Base-by-base conservation (phyloP, 1,284 basidiomycete genomes). In the Apiotrichum gamsii region DNA sequence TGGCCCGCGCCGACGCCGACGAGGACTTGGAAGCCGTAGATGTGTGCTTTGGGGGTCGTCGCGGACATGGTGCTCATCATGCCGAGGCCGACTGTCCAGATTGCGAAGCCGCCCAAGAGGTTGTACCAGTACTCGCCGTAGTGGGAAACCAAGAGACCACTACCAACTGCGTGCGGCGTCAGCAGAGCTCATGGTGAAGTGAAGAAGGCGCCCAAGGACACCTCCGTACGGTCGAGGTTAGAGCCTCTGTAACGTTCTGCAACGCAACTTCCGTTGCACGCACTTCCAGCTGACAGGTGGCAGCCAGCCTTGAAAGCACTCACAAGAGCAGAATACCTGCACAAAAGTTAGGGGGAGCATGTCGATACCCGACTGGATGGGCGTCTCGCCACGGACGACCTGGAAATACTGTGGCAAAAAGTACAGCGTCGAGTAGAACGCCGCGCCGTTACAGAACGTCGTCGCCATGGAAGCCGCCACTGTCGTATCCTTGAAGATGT, bases 351-450 rank as follows among this genome's bases (percentile, higher is more conserved):
- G 72, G 0, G 82, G 82, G 8, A 85, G 76, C 15, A 85, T 74
- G 54, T 83, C 79, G 8, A 82, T 69, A 1, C 81, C 82, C 11
- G 73, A 73, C 16, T 76, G 76, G 29, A 84, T 78, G 0, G 83
- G 78, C 8, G 76, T 75, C 56, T 78, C 82, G 4, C 79, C 81
- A 13, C 83, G 73, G 3, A 78, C 81, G 3, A 84, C 79, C 69
- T 87, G 84, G 64, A 84, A 83, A 65, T 79, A 86, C 56, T 85
- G 82, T 1, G 84, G 83, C 1, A 86, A 51, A 23, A 54, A 59
- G 45, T 59, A 59, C 14, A 59, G 47, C 21, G 49, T 52, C 2
- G 46, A 43, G 43, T 55, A 55, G 45, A 44, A 44, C 1, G 41
- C 66, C 73, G 45, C 62, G 78, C 83, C 82, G 78, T 62, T 80